phyloP scores from a whole-genome alignment of 495 filamentous ascomycete species.

The Aspergillus ostianus region DNA sequence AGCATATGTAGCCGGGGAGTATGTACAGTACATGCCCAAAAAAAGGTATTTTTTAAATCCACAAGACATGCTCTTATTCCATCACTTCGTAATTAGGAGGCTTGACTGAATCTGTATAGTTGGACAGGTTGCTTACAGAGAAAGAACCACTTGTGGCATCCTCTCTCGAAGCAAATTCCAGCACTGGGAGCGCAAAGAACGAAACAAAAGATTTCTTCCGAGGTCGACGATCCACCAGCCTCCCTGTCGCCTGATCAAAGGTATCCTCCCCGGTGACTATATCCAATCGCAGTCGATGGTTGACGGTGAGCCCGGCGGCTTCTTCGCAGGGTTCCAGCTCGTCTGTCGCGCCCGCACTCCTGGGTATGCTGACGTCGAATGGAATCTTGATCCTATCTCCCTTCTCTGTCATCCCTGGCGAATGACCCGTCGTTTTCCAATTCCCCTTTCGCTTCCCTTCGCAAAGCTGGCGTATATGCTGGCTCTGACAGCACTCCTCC shows the following conservation, averaged over 20 bases:
- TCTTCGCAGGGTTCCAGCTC: not conserved
- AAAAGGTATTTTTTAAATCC: too few relatives aligned
- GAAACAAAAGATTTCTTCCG: slow-evolving; percentile 8
- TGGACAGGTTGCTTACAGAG: not conserved
- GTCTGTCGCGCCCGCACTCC: not conserved
- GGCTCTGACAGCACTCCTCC: not conserved
- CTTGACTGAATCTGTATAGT: not conserved
- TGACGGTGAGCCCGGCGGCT: slow-evolving; percentile 6
- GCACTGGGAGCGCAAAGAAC: slow-evolving; percentile 5
- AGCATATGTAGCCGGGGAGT: too few relatives aligned
- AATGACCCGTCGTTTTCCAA: slow-evolving; percentile 1
- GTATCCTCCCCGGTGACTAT: slow-evolving; percentile 16
- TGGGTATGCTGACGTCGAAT: slow-evolving; percentile 3
- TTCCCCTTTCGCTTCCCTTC: slow-evolving; percentile 1
- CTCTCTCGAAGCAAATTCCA: not conserved
- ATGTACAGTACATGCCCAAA: too few relatives aligned
- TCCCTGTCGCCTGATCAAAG: slow-evolving; percentile 9
- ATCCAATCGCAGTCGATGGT: slow-evolving; percentile 13
- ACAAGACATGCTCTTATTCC: too few relatives aligned
- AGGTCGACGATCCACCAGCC: slow-evolving; percentile 11
- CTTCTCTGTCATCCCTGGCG: not conserved
- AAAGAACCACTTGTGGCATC: not conserved
- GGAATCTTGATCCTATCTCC: not conserved
- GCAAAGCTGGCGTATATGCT: not conserved
- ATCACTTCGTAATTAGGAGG: not conserved